Evolutionary conservation across 441 rosid genomes (phyloP), one percentile per base, ranked within the genome.

Genomic region (Populus hybrid): DNA sequence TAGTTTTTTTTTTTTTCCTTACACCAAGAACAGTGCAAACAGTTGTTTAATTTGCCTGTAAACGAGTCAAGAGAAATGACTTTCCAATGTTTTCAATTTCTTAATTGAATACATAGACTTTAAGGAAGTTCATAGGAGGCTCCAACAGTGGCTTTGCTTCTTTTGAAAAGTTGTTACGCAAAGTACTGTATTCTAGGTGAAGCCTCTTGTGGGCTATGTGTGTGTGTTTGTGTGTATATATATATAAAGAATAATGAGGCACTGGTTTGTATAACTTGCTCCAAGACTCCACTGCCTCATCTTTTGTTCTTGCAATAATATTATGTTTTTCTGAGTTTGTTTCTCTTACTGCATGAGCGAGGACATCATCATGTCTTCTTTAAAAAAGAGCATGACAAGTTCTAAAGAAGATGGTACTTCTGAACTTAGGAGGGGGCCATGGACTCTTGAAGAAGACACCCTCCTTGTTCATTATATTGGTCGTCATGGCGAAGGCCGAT

Each of bases 361-460:
- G 31, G 24, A 12, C 18, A 4, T 3, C 45, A 35, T 24, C 14
- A 80, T 85, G 90, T 71, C 85, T 9, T 74, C 82, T 40, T 45
- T 28, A n/a, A 78, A 73, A 29, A 84, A 79, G 73, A 75, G 38
- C 7, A 11, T 26, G 9, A 76, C 28, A 36, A 7, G 73, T 29
- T 72, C 35, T 68, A 86, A 83, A 67, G 76, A 72, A 18, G 89
- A 81, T 23, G 80, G 74, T 1, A 24, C 26, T 4, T 42, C 38
- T 74, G 82, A 84, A 69, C 89, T 84, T 6, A 84, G 93, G 69
- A 85, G 89, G 84, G 95, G 97, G 16, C 97, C 93, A 7, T 87
- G 95, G 98, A 90, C 93, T 0, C 81, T 83, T 10, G 94, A 89
- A 78, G 97, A 93, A 84, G 94, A 93, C 81, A 75, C 83, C 72